phyloP scores from a whole-genome alignment of 2,329 filamentous ascomycete species.

The Calonectria crousiana region DNA sequence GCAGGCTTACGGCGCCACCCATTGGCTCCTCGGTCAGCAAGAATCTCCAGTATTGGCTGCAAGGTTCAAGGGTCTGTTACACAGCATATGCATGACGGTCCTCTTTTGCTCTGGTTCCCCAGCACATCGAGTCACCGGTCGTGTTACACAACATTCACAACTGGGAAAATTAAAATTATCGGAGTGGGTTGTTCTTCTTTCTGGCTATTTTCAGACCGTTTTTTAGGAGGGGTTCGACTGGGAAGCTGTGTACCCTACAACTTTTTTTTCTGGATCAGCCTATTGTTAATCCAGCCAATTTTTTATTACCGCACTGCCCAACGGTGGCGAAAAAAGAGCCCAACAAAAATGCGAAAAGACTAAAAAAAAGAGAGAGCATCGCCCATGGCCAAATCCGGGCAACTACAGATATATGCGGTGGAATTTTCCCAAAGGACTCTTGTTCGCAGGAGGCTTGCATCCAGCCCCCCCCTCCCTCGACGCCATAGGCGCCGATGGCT shows the following conservation, averaged over 20 bases:
- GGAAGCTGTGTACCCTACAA: background rate
- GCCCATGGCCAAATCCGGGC: background rate
- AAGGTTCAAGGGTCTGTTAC: conserved; percentile 16
- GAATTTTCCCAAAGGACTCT: background rate
- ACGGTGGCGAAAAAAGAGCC: background rate
- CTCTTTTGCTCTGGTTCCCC: conserved; percentile 9
- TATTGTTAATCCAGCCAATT: background rate
- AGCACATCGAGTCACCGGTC: conserved; percentile 31
- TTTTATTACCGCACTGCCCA: background rate
- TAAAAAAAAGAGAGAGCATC: background rate
- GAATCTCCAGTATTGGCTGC: conserved; percentile 2
- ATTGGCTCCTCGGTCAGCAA: conserved; percentile 14
- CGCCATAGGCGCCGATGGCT: conserved; percentile 3
- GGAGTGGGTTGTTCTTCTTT: conserved; percentile 9
- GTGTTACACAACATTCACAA: conserved; percentile 33
- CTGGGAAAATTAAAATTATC: conserved; percentile 6
- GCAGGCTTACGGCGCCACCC: background rate
- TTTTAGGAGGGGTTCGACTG: background rate
- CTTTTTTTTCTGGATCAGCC: background rate
- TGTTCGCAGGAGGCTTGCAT: conserved; percentile 8
- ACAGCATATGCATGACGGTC: conserved; percentile 33
- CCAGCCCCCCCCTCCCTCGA: background rate
- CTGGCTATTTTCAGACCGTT: background rate
- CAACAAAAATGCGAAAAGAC: background rate
- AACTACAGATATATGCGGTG: background rate